Evolutionary conservation across 2,329 filamentous ascomycete genomes (phyloP).

Genomic region (Alternaria arbusti): DNA sequence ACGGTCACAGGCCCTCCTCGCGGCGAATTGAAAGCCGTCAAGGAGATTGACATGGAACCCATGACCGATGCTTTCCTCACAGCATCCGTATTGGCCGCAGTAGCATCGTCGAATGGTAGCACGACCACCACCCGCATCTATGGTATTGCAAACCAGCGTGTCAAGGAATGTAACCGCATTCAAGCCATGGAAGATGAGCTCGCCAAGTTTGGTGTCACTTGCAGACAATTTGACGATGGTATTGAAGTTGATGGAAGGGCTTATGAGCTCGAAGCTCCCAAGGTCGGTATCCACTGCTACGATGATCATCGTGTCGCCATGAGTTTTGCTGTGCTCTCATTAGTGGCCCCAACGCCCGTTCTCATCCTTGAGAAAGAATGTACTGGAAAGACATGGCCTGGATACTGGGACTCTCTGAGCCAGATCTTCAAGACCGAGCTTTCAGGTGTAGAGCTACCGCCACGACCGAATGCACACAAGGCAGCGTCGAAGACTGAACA

Average conservation of each 20-base stretch:
- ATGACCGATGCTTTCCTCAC: conserved; percentile 99
- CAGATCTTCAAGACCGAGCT: conserved; percentile 78
- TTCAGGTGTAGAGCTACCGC: conserved; percentile 70
- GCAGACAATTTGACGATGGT: conserved; percentile 91
- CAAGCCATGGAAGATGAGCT: conserved; percentile 93
- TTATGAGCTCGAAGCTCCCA: conserved; percentile 57
- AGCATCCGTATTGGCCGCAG: conserved; percentile 88
- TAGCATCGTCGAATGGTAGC: conserved; percentile 72
- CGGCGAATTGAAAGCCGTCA: conserved; percentile 75
- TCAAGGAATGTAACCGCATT: conserved; percentile 98
- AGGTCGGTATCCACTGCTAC: conserved; percentile 83
- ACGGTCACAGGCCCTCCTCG: conserved; percentile 87
- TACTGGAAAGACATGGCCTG: conserved; percentile 96
- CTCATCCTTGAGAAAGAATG: conserved; percentile 90
- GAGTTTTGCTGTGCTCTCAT: conserved; percentile 91
- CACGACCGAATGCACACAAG: conserved; percentile 45
- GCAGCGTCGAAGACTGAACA: conserved; percentile 42
- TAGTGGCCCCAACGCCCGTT: conserved; percentile 72
- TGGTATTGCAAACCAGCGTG: conserved; percentile 95
- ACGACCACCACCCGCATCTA: conserved; percentile 78
- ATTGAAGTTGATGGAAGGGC: conserved; percentile 73
- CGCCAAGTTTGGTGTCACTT: conserved; percentile 88
- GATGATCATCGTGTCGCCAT: conserved; percentile 98
- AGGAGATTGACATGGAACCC: conserved; percentile 94
- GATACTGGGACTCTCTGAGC: conserved; percentile 93